A percentile compares a stretch with the other conserved stretches of the same genome.
Evolutionary conservation across 1,139 yeast species (phyloP).

Genomic region (Arxiozyma slooffiae): DNA sequence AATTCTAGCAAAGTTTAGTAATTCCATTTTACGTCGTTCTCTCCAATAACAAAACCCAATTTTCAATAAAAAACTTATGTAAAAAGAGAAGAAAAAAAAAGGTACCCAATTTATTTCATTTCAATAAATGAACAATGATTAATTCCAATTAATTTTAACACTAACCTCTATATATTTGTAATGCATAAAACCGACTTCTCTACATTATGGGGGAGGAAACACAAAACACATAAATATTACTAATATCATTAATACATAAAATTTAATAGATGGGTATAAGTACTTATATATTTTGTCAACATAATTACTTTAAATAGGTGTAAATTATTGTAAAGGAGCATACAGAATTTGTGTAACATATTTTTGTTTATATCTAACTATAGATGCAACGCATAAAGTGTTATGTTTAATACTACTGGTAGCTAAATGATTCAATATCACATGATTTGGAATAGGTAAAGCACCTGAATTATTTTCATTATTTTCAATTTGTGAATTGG

Average conservation of each 20-base stretch:
- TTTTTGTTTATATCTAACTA: slow-evolving; percentile 80
- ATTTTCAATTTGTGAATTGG: slow-evolving; percentile 31
- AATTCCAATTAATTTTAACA: no score
- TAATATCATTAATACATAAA: not conserved
- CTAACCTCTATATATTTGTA: no score
- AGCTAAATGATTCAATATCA: slow-evolving; percentile 85
- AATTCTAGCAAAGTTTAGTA: no score
- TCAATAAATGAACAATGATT: no score
- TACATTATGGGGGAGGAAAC: no score
- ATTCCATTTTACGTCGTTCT: no score
- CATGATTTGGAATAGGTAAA: slow-evolving; percentile 92
- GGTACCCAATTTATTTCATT: no score
- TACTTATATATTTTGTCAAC: not conserved
- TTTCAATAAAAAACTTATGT: no score
- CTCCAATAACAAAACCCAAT: no score
- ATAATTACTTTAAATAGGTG: not conserved
- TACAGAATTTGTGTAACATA: slow-evolving; percentile 79
- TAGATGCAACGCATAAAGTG: slow-evolving; percentile 81
- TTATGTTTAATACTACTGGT: slow-evolving; percentile 91
- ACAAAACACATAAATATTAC: no score
- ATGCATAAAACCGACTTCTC: no score
- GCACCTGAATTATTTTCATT: slow-evolving; percentile 41
- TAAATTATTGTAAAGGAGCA: slow-evolving; percentile 51
- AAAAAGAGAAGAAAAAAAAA: no score
- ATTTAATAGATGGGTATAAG: not conserved